Evolutionary conservation across 1,139 yeast genomes (phyloP), one percentile per base, ranked within the genome.

Genomic region (Geotrichum reessii): DNA sequence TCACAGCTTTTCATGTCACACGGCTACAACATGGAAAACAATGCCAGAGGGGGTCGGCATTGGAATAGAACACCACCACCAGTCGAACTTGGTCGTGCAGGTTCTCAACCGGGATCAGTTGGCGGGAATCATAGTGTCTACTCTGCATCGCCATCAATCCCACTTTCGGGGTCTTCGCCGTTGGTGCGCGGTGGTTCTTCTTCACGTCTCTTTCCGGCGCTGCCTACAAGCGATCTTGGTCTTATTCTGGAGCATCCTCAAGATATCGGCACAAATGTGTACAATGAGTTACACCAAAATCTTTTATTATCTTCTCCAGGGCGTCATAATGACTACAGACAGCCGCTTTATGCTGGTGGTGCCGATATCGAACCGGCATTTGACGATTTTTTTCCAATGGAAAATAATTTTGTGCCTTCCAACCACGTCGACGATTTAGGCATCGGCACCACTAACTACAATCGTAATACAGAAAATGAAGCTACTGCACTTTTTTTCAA

Each of bases 71-170:
- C 55, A 5, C 58, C 58, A 17, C 51, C 46, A 6, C 56, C 51
- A 1, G 37, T 56, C 19, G 58, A 56, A 42, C 24, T 33, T 21
- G 58, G 58, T 11, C 49, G 58, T 8, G 31, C 42, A 1, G 44
- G 19, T 8, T 37, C 19, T 5, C 44, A 37, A n/a, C 44, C 17
- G 21, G 44, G 7, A 37, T 27, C 28, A 2, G 49, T 42, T 44
- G 25, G 12, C 37, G 33, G 42, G 6, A 28, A 17, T 6, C 44
- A 31, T 25, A 40, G 46, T 2, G 12, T 14, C 17, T n/a, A 21
- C 8, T 50, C 53, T 11, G 22, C 6, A 3, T 31, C 53, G 14
- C 52, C 42, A 14, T 55, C 57, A 9, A 46, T 55, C 9, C 53
- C 52, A 11, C 25, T 50, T 3, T 44, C 53, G 7, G 48, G 53